These are phyloP conservation scores for Xylariaceae sp. DNA, from an alignment of 2,329 filamentous ascomycete genomes.

Conservation along the genomic window DNA sequence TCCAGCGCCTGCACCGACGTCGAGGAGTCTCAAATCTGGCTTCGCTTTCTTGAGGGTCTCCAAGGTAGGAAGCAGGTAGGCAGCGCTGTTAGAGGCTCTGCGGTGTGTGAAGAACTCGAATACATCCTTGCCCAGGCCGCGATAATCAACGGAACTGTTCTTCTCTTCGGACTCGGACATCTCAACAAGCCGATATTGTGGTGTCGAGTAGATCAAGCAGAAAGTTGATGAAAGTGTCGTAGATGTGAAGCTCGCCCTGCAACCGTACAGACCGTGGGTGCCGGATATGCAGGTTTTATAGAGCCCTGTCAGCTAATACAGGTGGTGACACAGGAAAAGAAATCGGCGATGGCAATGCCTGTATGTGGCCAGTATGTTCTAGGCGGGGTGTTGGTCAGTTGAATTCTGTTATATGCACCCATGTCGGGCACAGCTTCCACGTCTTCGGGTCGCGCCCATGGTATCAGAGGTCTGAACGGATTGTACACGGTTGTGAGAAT, in stretches of 20 bases:
- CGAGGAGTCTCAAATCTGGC: neutral
- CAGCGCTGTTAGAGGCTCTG: constrained; percentile 1
- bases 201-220: neutral
- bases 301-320: too few species aligned
- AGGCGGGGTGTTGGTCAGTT: neutral
- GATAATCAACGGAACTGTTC: neutral
- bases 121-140: constrained; percentile 1
- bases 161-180: neutral
- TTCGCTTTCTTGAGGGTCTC: neutral
- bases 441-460: neutral
- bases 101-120: constrained; percentile 1
- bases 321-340: too few species aligned
- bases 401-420: neutral
- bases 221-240: neutral
- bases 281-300: neutral
- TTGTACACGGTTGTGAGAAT: neutral
- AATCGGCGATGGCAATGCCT: neutral
- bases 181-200: neutral
- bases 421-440: neutral
- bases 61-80: neutral
- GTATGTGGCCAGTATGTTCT: too few species aligned
- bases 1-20: neutral
- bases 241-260: neutral
- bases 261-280: neutral
- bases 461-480: neutral